Evolutionary conservation across 139 green algal species (phyloP).

Genomic region (Medakamo hakoo): DNA sequence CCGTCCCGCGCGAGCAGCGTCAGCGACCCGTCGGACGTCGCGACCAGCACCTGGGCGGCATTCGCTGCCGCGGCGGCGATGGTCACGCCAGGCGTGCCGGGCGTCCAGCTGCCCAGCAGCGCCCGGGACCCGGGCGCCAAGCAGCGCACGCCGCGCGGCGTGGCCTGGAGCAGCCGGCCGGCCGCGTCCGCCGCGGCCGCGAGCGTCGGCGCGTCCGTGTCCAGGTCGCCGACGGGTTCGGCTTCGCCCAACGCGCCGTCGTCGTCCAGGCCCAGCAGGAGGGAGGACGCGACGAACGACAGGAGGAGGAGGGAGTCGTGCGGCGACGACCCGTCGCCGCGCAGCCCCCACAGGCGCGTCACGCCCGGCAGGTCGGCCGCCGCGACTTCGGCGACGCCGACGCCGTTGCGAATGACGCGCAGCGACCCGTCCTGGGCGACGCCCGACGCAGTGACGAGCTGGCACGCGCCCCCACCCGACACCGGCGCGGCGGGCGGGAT

Average conservation of each 20-base stretch:
- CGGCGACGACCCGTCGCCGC: slow-evolving; percentile 22
- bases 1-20: slow-evolving; percentile 46
- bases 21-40: slow-evolving; percentile 42
- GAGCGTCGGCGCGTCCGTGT: slow-evolving; percentile 5
- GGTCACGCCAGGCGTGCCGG: slow-evolving; percentile 22
- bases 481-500: too few species aligned
- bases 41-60: slow-evolving; percentile 59
- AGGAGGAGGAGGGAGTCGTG: slow-evolving; percentile 83
- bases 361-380: slow-evolving; percentile 57
- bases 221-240: slow-evolving; percentile 52
- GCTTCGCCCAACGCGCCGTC: slow-evolving; percentile 67
- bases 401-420: slow-evolving; percentile 87
- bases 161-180: slow-evolving; percentile 60
- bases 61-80: slow-evolving; percentile 67
- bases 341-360: slow-evolving; percentile 84
- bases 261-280: slow-evolving; percentile 65
- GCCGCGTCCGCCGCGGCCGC: slow-evolving; percentile 32
- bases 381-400: slow-evolving; percentile 89
- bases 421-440: slow-evolving; percentile 54
- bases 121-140: slow-evolving; percentile 21
- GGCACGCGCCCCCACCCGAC: too few species aligned
- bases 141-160: slow-evolving; percentile 26
- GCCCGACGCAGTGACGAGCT: slow-evolving; percentile 83
- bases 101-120: slow-evolving; percentile 42
- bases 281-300: slow-evolving; percentile 80